phyloP scores from a whole-genome alignment of 805 yeast genomes.

The Kodamaea leandrae region DNA sequence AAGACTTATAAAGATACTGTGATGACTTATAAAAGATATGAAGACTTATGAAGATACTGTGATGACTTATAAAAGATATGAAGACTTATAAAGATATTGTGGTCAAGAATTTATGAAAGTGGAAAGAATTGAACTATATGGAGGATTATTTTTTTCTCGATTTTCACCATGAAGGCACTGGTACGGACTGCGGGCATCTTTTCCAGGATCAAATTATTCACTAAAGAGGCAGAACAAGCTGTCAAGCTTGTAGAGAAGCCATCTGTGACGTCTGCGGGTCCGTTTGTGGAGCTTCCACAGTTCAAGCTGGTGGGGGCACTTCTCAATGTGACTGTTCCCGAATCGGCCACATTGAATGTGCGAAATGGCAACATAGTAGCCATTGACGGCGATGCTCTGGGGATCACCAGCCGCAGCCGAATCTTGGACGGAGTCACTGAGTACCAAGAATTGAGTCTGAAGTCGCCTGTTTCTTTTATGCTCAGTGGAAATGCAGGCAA shows the following conservation, averaged over 20 bases:
- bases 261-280: constrained; percentile 44
- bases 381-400: constrained; percentile 40
- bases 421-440: constrained; percentile 11
- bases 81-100: too few species aligned
- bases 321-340: constrained; percentile 44
- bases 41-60: too few species aligned
- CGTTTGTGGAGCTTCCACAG: constrained; percentile 42
- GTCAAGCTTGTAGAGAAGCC: constrained; percentile 19
- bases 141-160: too few species aligned
- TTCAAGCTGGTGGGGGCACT: constrained; percentile 45
- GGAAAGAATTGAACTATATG: too few species aligned
- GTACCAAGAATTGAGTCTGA: constrained; percentile 34
- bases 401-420: constrained; percentile 17
- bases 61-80: too few species aligned
- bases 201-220: neutral
- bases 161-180: neutral
- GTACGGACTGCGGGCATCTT: neutral
- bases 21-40: too few species aligned
- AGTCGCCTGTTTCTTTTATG: constrained; percentile 29
- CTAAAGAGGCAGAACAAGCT: neutral
- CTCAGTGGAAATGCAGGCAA: constrained; percentile 34
- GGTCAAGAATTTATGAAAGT: too few species aligned
- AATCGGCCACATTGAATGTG: constrained; percentile 36
- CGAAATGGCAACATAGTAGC: constrained; percentile 42
- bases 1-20: too few species aligned